phyloP scores from a whole-genome alignment of 345 rosid genomes.

The Eucalyptus tenuipes region DNA sequence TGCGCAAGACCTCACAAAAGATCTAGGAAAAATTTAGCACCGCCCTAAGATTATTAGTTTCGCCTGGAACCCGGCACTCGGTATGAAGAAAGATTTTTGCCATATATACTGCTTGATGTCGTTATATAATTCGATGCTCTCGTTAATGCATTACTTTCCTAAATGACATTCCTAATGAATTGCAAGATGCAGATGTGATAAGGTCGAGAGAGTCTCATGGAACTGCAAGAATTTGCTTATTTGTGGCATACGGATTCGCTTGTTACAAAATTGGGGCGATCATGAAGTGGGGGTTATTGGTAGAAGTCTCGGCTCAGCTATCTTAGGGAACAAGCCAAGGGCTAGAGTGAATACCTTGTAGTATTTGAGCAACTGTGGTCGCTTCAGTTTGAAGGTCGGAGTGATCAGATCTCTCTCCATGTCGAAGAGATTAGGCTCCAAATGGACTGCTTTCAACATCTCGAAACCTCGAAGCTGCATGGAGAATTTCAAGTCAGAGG shows the following conservation, averaged over 20 bases:
- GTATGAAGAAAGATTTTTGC: background rate
- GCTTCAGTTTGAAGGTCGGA: constrained; percentile 83
- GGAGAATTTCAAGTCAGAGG: background rate
- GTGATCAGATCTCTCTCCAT: constrained; percentile 80
- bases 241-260: background rate
- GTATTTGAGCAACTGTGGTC: constrained; percentile 76
- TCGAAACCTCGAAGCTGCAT: constrained; percentile 86
- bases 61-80: background rate
- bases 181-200: background rate
- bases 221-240: background rate
- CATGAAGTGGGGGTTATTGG: background rate
- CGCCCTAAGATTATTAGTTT: background rate
- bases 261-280: background rate
- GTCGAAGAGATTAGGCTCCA: constrained; percentile 76
- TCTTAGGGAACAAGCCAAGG: background rate
- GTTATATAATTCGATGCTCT: background rate
- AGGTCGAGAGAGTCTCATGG: background rate
- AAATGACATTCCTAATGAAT: background rate
- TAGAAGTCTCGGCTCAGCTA: background rate
- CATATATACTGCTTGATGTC: background rate
- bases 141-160: background rate
- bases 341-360: constrained; percentile 47
- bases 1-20: background rate
- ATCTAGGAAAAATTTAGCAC: background rate
- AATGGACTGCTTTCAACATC: constrained; percentile 68